These are phyloP conservation scores for Phyllosticta ampelicida DNA, from an alignment of 2,329 filamentous ascomycete genomes.

Conservation along the genomic window DNA sequence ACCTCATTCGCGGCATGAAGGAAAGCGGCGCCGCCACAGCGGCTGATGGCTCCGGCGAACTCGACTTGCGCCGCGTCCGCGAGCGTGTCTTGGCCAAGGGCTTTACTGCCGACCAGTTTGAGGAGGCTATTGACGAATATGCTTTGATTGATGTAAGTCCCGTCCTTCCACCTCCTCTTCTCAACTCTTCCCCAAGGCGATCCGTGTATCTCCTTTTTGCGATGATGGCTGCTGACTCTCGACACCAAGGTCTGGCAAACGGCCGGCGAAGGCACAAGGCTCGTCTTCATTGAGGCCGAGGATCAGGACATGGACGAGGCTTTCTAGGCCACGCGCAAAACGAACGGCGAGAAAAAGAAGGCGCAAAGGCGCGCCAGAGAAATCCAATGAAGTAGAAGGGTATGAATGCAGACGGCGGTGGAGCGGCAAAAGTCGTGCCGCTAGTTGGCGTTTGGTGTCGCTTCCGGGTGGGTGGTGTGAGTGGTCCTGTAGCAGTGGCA, in stretches of 20 bases:
- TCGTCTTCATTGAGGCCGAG: constrained; percentile 44
- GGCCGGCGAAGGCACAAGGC: constrained; percentile 41
- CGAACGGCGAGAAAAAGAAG: background rate
- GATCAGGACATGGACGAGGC: constrained; percentile 31
- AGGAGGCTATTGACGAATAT: constrained; percentile 80
- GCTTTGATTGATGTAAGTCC: constrained; percentile 73
- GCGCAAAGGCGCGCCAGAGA: no score
- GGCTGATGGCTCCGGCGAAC: constrained; percentile 62
- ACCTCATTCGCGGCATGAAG: constrained; percentile 78
- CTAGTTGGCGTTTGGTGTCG: no score
- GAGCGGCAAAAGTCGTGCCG: no score
- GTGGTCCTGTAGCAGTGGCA: no score
- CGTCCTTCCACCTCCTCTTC: background rate
- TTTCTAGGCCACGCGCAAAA: background rate
- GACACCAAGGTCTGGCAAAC: constrained; percentile 42
- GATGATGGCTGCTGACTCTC: constrained; percentile 21
- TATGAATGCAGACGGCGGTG: no score
- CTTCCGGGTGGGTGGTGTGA: no score
- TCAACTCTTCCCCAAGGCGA: no score
- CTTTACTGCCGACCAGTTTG: constrained; percentile 90
- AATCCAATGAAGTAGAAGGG: no score
- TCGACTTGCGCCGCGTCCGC: constrained; percentile 79
- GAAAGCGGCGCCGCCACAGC: constrained; percentile 74
- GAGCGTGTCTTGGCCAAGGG: constrained; percentile 92
- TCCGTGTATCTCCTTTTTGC: no score